Percentiles rank a stretch among this genome's conserved stretches.
phyloP scores from a whole-genome alignment of 176 grass and related monocot species.

The Aegilops bicornis region DNA sequence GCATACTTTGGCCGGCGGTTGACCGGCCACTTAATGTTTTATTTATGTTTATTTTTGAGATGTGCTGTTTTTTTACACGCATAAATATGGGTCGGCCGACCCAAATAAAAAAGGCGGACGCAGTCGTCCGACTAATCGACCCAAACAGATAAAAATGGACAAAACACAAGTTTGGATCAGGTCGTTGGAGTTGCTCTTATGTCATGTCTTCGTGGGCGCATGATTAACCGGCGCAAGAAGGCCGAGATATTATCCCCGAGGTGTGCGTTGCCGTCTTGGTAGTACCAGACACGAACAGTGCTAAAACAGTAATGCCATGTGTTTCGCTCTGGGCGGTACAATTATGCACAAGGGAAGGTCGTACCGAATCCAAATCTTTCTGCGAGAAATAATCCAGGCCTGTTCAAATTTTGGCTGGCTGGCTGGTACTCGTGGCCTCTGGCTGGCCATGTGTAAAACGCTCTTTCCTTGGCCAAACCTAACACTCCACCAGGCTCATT shows the following conservation, averaged over 20 bases:
- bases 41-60: too few relatives aligned
- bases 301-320: constrained; percentile 23
- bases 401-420: neutral
- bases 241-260: neutral
- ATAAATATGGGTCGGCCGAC: too few relatives aligned
- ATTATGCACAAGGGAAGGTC: constrained; percentile 2
- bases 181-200: too few relatives aligned
- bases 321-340: neutral
- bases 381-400: neutral
- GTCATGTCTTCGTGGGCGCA: neutral
- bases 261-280: neutral
- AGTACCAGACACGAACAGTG: neutral
- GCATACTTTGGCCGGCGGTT: too few relatives aligned
- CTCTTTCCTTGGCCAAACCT: neutral
- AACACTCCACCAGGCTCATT: constrained; percentile 13
- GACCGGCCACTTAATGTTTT: too few relatives aligned
- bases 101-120: too few relatives aligned
- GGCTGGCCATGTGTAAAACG: constrained; percentile 22
- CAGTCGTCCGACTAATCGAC: too few relatives aligned
- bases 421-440: neutral
- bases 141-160: too few relatives aligned
- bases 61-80: too few relatives aligned
- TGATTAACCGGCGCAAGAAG: neutral
- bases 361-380: constrained; percentile 2
- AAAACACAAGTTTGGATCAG: too few relatives aligned